Percentiles rank a stretch among this genome's conserved stretches.
Evolutionary conservation across 2,329 filamentous ascomycete species (phyloP).

Genomic region (Alternaria longipes): DNA sequence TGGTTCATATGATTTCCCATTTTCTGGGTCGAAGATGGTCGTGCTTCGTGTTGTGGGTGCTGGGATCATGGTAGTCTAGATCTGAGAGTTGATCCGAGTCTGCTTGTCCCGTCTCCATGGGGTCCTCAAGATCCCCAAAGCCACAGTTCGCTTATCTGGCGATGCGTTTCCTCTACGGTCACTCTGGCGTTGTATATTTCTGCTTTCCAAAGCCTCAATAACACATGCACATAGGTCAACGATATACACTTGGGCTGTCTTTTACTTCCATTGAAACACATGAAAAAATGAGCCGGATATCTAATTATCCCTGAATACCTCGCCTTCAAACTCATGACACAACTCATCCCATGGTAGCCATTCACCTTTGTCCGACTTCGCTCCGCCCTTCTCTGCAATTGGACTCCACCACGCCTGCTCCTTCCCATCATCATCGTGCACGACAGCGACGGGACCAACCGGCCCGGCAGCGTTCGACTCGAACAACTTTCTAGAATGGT

Average conservation of each 20-base stretch:
- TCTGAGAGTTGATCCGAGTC: neutral
- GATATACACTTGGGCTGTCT: neutral
- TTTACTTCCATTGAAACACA: neutral
- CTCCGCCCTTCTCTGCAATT: constrained; percentile 8
- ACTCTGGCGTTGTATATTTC: neutral
- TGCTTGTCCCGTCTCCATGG: neutral
- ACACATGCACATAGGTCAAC: neutral
- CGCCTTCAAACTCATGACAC: neutral
- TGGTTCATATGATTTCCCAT: constrained; percentile 15
- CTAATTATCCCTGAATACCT: constrained; percentile 4
- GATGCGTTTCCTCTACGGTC: neutral
- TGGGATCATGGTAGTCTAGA: neutral
- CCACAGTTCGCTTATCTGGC: no score
- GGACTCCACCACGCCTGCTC: constrained; percentile 11
- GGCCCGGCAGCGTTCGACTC: neutral
- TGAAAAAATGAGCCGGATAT: neutral
- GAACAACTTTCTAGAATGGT: neutral
- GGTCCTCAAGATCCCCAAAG: neutral
- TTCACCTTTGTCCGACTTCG: neutral
- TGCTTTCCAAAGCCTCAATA: neutral
- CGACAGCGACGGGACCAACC: neutral
- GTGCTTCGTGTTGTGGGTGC: neutral
- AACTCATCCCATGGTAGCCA: constrained; percentile 2
- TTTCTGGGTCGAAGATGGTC: neutral
- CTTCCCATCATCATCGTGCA: neutral